These are phyloP conservation scores for Rhizophagus prolifer DNA, from an alignment of 192 early-diverging fungal species.

Conservation along the genomic window DNA sequence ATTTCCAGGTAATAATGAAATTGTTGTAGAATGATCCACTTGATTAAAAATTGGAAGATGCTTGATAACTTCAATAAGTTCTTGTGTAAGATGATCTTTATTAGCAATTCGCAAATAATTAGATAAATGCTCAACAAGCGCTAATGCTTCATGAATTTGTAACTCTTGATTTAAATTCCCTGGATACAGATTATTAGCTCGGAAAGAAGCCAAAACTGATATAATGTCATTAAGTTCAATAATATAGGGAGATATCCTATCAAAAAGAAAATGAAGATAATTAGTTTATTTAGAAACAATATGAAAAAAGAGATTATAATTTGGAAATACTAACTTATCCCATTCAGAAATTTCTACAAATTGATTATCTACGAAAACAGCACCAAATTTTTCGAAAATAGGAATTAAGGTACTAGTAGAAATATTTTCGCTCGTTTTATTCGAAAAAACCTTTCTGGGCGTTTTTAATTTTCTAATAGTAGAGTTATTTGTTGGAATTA, in stretches of 20 bases:
- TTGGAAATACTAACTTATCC: background rate
- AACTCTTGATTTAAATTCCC: background rate
- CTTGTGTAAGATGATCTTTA: too few relatives aligned
- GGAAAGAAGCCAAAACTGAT: background rate
- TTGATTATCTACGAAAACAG: constrained; percentile 1
- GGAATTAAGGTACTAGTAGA: background rate
- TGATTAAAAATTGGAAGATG: constrained; percentile 12
- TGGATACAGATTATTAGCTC: background rate
- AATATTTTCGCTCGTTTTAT: background rate
- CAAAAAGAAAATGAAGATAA: background rate
- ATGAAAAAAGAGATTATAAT: background rate
- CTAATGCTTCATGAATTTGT: background rate
- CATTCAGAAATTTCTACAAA: background rate
- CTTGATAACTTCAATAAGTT: background rate
- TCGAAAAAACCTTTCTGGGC: background rate
- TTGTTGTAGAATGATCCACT: background rate
- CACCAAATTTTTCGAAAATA: background rate
- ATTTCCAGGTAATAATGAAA: background rate
- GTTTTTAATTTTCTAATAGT: constrained; percentile 6
- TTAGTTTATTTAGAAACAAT: background rate
- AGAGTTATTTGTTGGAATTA: background rate
- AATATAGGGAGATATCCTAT: background rate
- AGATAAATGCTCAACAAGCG: constrained; percentile 3
- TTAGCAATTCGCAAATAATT: background rate
- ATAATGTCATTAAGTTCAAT: background rate